Conservation (phyloP, 495 filamentous ascomycete species). For the Neurospora sp. region DNA sequence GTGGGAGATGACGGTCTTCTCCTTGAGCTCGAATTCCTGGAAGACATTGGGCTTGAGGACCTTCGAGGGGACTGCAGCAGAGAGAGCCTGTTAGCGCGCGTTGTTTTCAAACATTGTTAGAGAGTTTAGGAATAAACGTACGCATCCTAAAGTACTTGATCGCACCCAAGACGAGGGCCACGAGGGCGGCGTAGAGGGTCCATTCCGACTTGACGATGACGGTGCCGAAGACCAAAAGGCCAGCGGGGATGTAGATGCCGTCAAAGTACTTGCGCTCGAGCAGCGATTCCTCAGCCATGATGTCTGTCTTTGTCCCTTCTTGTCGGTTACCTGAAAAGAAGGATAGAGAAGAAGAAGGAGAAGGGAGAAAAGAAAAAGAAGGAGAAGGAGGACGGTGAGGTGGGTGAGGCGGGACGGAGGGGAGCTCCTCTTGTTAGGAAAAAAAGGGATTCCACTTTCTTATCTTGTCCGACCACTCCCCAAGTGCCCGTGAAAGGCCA, state of each 20-base stretch:
- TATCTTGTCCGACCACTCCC: neutral
- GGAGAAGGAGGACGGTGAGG: neutral
- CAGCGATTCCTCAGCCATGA: slow-evolving; percentile 19
- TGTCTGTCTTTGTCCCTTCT: slow-evolving; percentile 1
- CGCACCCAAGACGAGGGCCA: slow-evolving; percentile 49
- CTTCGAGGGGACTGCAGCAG: slow-evolving; percentile 53
- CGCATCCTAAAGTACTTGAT: slow-evolving; percentile 54
- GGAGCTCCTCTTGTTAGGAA: neutral
- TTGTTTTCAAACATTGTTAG: slow-evolving; percentile 9
- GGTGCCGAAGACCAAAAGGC: slow-evolving; percentile 64
- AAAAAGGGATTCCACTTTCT: neutral
- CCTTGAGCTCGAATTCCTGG: slow-evolving; percentile 80
- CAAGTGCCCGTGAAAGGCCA: neutral
- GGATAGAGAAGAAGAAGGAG: neutral
- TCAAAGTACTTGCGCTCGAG: slow-evolving; percentile 44
- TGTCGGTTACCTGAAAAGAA: slow-evolving; percentile 2
- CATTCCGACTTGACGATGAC: slow-evolving; percentile 72
- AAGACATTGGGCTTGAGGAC: slow-evolving; percentile 78
- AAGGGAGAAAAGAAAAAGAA: neutral
- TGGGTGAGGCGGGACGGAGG: neutral
- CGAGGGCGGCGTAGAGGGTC: slow-evolving; percentile 56
- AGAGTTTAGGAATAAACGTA: slow-evolving; percentile 21
- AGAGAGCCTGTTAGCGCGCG: slow-evolving; percentile 10
- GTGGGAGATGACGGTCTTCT: slow-evolving; percentile 89
- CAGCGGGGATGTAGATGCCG: slow-evolving; percentile 78